phyloP scores from a whole-genome alignment of 2,329 filamentous ascomycete genomes.

The Fusarium sacchari region DNA sequence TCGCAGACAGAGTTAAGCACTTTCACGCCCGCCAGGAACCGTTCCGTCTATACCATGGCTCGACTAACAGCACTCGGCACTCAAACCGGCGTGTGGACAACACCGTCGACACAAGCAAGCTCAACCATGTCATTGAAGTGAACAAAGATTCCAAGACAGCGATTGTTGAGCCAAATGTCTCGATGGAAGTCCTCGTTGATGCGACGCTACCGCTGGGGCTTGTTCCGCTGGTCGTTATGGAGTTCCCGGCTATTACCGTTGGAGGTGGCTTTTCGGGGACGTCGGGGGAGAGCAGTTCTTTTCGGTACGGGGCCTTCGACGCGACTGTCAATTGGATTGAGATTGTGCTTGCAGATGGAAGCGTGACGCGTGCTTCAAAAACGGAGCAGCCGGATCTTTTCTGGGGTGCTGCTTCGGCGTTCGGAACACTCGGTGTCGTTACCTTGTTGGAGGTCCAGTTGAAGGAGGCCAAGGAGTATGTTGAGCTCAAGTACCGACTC shows the following conservation, averaged over 20 bases:
- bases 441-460: constrained; percentile 71
- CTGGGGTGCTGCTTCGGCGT: constrained; percentile 70
- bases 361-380: constrained; percentile 64
- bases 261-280: constrained; percentile 74
- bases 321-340: constrained; percentile 69
- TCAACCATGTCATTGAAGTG: constrained; percentile 71
- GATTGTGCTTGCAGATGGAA: constrained; percentile 71
- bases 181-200: constrained; percentile 72
- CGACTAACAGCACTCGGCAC: constrained; percentile 78
- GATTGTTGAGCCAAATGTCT: constrained; percentile 75
- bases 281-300: constrained; percentile 74
- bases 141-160: constrained; percentile 64
- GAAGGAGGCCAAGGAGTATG: constrained; percentile 62
- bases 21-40: constrained; percentile 59
- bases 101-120: constrained; percentile 72
- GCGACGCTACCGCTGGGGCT: constrained; percentile 65
- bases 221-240: constrained; percentile 74
- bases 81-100: constrained; percentile 60
- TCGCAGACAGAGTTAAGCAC: constrained; percentile 55
- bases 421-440: constrained; percentile 74
- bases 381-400: constrained; percentile 68
- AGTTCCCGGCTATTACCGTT: constrained; percentile 77
- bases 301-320: constrained; percentile 74
- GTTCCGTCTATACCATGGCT: constrained; percentile 81
- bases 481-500: constrained; percentile 67